Evolutionary conservation across 2,329 filamentous ascomycete genomes (phyloP).

Genomic region (Esteya vermicola): DNA sequence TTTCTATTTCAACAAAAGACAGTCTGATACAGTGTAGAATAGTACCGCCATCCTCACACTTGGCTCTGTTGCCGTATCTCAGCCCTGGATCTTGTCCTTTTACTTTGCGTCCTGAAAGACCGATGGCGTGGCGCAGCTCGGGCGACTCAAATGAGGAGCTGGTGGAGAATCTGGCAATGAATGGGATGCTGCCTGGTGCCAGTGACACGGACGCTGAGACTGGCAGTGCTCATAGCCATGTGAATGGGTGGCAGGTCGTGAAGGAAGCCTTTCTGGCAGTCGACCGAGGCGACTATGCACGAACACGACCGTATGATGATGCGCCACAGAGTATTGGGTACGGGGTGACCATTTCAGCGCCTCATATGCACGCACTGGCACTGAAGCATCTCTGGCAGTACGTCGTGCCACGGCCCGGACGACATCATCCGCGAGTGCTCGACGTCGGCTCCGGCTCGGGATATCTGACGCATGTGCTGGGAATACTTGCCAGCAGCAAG

Average conservation of each 20-base stretch:
- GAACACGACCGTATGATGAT: conserved; percentile 52
- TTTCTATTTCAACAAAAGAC: too few species aligned
- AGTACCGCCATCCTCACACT: too few species aligned
- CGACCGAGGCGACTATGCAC: conserved; percentile 76
- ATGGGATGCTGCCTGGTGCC: conserved; percentile 51
- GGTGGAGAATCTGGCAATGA: conserved; percentile 60
- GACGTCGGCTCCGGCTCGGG: conserved; percentile 66
- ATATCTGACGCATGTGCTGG: conserved; percentile 80
- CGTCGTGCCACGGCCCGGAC: conserved; percentile 18
- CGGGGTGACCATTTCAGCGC: conserved; percentile 41
- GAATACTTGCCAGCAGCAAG: conserved; percentile 61
- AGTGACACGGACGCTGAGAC: background rate
- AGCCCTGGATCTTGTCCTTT: background rate
- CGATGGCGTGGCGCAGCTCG: conserved; percentile 84
- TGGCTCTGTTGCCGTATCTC: background rate
- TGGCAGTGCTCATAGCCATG: too few species aligned
- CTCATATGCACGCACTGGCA: conserved; percentile 47
- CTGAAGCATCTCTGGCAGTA: conserved; percentile 32
- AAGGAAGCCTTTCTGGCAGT: conserved; percentile 77
- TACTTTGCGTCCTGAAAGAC: conserved; percentile 6
- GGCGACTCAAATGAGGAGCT: conserved; percentile 62
- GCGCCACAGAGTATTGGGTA: conserved; percentile 41
- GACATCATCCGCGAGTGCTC: conserved; percentile 36
- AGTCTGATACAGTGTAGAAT: too few species aligned
- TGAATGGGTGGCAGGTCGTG: too few species aligned